phyloP scores from a whole-genome alignment of 2,329 filamentous ascomycete species.

The Diaporthe helianthi region DNA sequence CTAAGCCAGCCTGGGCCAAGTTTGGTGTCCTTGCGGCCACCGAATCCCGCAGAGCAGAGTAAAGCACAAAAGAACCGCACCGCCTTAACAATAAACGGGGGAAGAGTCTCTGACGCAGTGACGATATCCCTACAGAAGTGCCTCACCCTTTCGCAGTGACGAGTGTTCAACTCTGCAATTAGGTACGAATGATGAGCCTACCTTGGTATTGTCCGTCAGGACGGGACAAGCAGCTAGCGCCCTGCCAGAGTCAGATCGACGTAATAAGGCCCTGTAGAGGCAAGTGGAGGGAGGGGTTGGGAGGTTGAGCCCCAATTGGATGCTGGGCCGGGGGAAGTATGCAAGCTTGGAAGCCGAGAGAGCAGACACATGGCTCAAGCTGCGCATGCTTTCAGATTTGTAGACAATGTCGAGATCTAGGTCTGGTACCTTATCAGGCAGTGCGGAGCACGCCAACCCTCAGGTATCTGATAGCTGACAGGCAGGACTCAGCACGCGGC shows the following conservation, averaged over 20 bases:
- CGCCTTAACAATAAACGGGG: neutral
- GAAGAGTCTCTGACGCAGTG: neutral
- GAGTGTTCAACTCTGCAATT: neutral
- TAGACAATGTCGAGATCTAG: neutral
- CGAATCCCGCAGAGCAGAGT: neutral
- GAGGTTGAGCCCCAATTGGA: slow-evolving; percentile 13
- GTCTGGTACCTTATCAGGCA: neutral
- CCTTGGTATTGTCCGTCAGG: no score
- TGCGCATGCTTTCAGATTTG: neutral
- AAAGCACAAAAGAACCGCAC: neutral
- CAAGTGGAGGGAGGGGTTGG: neutral
- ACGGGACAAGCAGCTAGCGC: neutral
- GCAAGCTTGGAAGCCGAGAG: neutral
- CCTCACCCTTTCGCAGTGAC: slow-evolving; percentile 1
- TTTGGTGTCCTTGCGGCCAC: neutral
- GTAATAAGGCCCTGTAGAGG: slow-evolving; percentile 3
- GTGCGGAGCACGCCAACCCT: neutral
- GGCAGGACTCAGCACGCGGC: neutral
- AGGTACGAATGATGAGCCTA: neutral
- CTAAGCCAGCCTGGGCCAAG: slow-evolving; percentile 13
- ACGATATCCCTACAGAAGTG: neutral
- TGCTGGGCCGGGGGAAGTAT: neutral
- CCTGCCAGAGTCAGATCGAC: slow-evolving; percentile 16
- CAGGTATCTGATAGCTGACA: neutral
- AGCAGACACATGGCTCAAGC: neutral